Evolutionary conservation across 169 alveolate genomes (phyloP), one percentile per base, ranked within the genome.

Genomic region (Cryptosporidium canis): DNA sequence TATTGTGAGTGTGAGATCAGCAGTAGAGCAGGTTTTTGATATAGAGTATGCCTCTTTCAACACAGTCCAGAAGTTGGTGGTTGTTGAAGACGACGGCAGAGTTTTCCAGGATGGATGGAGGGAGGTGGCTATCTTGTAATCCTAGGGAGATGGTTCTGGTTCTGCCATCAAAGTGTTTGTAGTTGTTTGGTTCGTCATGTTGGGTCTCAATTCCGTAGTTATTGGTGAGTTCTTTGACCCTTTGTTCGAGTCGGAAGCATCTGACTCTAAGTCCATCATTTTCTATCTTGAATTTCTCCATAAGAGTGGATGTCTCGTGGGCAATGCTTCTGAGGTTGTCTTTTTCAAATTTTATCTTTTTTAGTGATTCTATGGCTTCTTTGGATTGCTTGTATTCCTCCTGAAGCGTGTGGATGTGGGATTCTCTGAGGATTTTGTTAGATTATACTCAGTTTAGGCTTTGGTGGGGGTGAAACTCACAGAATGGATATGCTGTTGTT

Each of bases 231-330:
- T 77, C 77, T 39, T 77, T 77, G 14, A 77, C 87, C 29, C 87
- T 55, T 77, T 77, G 87, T 55, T 77, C 87, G 9, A 77, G 66
- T 18, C 71, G n/a, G 35, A 77, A 77, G n/a, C 87, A 77, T 58
- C 87, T 55, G 12, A 77, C 64, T 31, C 64, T 77, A 21, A 77
- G 72, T 2, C 87, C 72, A 41, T 77, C 87, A 61, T 77, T 77
- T 55, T 77, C 87, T 35, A 77, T 3, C 39, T 48, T 77, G 33
- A 58, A 77, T 18, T 77, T 77, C 63, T 77, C 87, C 72, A 77
- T 29, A 21, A 77, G 61, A 37, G 53, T 58, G 33, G 87, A 39
- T 1, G 87, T 56, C 37, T 77, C 87, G 29, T 24, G 55, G 3
- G 87, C 87, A 11, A 77, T 61, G 33, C 48, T 77, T 21, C 58